These are phyloP conservation scores for Quercus phellos DNA, from an alignment of 331 rosid genomes.

Conservation along the genomic window DNA sequence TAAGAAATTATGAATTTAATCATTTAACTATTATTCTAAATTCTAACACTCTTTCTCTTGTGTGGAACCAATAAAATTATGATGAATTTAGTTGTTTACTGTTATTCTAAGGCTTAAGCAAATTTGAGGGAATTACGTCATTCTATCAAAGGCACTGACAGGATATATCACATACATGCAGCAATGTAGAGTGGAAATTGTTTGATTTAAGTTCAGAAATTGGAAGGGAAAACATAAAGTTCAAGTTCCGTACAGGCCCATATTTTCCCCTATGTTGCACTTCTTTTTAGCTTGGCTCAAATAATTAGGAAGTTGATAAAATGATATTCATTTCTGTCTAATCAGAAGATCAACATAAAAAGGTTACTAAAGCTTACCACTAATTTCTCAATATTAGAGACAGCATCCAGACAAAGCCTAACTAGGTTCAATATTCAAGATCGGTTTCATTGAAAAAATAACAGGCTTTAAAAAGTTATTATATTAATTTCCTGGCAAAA, in stretches of 20 bases:
- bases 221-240: background rate
- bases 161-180: background rate
- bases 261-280: background rate
- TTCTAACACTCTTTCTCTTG: too few relatives aligned
- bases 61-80: too few relatives aligned
- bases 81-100: too few relatives aligned
- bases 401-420: constrained; percentile 19
- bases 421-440: background rate
- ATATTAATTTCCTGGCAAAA: background rate
- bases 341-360: constrained; percentile 31
- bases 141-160: too few relatives aligned
- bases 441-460: background rate
- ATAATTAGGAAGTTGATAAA: constrained; percentile 23
- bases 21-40: too few relatives aligned
- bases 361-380: constrained; percentile 12
- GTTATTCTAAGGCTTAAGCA: too few relatives aligned
- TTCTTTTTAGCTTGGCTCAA: constrained; percentile 17
- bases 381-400: constrained; percentile 12
- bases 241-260: constrained; percentile 3
- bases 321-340: constrained; percentile 27
- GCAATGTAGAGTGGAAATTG: background rate
- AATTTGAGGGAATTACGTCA: too few relatives aligned
- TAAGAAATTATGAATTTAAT: too few relatives aligned
- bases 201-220: constrained; percentile 1
- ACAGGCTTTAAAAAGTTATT: background rate